Base-by-base conservation (phyloP, 2,329 filamentous ascomycete genomes). In the Pseudonectria foliicola region DNA sequence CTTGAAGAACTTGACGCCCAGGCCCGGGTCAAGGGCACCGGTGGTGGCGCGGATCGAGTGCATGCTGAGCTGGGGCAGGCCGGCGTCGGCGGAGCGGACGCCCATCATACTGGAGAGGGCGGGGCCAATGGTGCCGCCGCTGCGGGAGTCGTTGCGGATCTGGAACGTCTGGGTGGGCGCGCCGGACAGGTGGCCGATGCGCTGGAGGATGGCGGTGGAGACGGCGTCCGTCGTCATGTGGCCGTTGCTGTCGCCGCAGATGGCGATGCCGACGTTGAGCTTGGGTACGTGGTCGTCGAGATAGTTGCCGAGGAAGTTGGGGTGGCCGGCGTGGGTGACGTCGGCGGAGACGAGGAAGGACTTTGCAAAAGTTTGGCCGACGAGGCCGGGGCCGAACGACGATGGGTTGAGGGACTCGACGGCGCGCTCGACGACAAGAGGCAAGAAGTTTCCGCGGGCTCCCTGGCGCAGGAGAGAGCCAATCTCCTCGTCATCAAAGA, bases 401-500 rank as follows among this genome's bases (percentile, higher is more conserved):
- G 66, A 57, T 1, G 73, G 65, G 42, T 82, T 75, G 33, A 79
- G 63, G 4, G 68, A 70, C 58, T 93, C 87, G 35, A 87, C 75
- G 37, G 88, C 78, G 42, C 90, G 84, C 64, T 93, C 85, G 39
- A 96, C 75, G 15, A 82, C 75, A 25, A 75, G 72, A 27, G 86
- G 83, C 38, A 96, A 73, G 67, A 95, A 93, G 67, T 95, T 96
- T 37, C 85, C 81, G 34, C 76, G 74, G 6, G 92, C 92, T 41
- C 92, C 92, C 64, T 96, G 90, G 37, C 90, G 84, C 33, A 95
- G 77, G 7, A 87, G 71, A 16, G 85, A 93, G 41, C 92, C 92
- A 42, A 98, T 94, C 61, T 98, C 92, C 61, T 98, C 92, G 53
- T 95, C 85, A 56, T 96, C 92, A 54, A 96, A 96, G 50, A 95